Conservation (phyloP, 2,329 filamentous ascomycete species). For the Calonectria pauciramosa region DNA sequence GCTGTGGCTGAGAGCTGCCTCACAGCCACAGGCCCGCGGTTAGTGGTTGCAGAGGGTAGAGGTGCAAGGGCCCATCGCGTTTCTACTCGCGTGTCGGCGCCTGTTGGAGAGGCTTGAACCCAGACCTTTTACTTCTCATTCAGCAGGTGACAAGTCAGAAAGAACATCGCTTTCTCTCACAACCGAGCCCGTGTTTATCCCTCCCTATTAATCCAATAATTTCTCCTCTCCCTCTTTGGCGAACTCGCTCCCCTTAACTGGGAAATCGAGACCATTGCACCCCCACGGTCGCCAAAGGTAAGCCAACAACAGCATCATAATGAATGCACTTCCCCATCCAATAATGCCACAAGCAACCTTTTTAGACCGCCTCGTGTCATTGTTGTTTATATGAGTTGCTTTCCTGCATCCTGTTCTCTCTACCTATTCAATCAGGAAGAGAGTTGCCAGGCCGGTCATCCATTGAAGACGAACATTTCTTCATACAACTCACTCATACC, state of each 20-base stretch:
- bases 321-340: not conserved
- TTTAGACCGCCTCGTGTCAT: not conserved
- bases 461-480: not conserved
- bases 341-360: not conserved
- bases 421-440: not conserved
- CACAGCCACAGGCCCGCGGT: conserved; percentile 45
- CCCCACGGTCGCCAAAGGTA: conserved; percentile 4
- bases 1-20: conserved; percentile 39
- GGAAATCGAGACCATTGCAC: not conserved
- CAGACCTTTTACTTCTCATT: not conserved
- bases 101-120: not conserved
- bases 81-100: conserved; percentile 22
- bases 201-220: not conserved
- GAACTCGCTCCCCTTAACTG: not conserved
- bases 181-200: not conserved
- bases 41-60: conserved; percentile 44
- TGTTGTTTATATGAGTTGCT: not conserved
- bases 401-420: no score
- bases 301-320: not conserved
- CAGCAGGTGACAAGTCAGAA: not conserved
- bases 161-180: not conserved
- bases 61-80: conserved; percentile 23
- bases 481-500: not conserved
- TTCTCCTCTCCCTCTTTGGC: not conserved
- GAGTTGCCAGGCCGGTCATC: not conserved